These are phyloP conservation scores for Rubroboletus pulcherrimus DNA, from an alignment of 768 basidiomycete species.

Conservation along the genomic window DNA sequence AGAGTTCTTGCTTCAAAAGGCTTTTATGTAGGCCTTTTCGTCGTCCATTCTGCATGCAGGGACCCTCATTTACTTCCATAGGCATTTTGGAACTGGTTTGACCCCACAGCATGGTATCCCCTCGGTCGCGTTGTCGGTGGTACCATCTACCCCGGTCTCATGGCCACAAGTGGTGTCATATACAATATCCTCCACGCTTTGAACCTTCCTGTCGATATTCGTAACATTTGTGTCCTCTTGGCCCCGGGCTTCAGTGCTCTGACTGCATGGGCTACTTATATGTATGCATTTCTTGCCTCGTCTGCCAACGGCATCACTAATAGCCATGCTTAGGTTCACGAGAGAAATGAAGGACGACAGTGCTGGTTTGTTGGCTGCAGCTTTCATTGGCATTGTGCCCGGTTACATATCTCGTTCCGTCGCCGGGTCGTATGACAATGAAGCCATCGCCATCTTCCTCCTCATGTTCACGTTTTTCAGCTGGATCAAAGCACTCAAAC, in stretches of 20 bases:
- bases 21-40: conserved; percentile 72
- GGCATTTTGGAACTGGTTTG: conserved; percentile 99
- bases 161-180: conserved; percentile 97
- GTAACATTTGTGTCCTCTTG: conserved; percentile 93
- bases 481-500: conserved; percentile 96
- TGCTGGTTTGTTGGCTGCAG: conserved; percentile 94
- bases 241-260: conserved; percentile 96
- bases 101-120: conserved; percentile 99
- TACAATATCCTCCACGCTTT: conserved; percentile 85
- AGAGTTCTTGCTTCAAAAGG: conserved; percentile 86
- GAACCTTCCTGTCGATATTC: conserved; percentile 94
- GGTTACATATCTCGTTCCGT: conserved; percentile 99
- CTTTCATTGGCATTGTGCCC: conserved; percentile 96
- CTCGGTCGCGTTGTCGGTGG: conserved; percentile 97
- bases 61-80: conserved; percentile 30
- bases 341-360: conserved; percentile 94
- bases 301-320: not conserved
- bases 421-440: conserved; percentile 98
- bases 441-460: conserved; percentile 99
- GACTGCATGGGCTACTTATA: conserved; percentile 95
- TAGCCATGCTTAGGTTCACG: conserved; percentile 67
- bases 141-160: conserved; percentile 96
- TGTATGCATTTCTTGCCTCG: conserved; percentile 47
- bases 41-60: not conserved
- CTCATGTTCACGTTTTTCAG: conserved; percentile 98